Conservation (phyloP, 257 asterid species). For the Scutellaria galericulata region DNA sequence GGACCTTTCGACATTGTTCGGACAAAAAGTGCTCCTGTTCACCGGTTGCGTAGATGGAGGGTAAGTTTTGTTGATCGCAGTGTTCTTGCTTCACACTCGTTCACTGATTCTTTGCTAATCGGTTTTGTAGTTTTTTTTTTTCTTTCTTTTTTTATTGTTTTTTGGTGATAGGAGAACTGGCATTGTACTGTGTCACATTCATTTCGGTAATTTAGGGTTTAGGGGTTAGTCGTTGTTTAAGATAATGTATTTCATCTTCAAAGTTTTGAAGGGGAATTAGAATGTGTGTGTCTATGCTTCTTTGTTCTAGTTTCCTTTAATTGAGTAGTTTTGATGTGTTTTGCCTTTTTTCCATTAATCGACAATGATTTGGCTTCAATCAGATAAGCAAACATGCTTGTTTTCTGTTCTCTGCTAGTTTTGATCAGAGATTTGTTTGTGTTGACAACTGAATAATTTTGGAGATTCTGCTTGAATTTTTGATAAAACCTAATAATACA, state of each 20-base stretch:
- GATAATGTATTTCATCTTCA: background rate
- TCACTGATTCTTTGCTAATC: background rate
- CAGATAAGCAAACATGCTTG: background rate
- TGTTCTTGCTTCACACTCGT: background rate
- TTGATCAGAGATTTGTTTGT: constrained; percentile 9
- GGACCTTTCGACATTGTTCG: constrained; percentile 76
- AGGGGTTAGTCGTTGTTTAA: background rate
- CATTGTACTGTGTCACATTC: background rate
- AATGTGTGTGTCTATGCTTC: background rate
- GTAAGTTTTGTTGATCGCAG: constrained; percentile 50
- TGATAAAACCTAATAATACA: background rate
- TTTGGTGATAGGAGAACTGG: constrained; percentile 1
- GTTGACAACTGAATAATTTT: constrained; percentile 9
- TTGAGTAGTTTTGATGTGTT: background rate
- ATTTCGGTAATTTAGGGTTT: background rate
- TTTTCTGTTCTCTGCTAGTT: constrained; percentile 3
- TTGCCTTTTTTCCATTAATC: background rate
- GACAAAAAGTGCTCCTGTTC: constrained; percentile 77
- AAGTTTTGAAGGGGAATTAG: background rate
- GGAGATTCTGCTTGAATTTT: constrained; percentile 10
- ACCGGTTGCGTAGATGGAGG: constrained; percentile 80
- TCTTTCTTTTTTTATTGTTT: background rate
- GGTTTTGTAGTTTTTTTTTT: background rate
- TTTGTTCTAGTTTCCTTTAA: background rate
- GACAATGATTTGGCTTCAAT: constrained; percentile 3